Percentiles rank a stretch among this genome's conserved stretches.
Evolutionary conservation across 202 grass and related monocot species (phyloP).

Genomic region (Dendrocalamus latiflorus): DNA sequence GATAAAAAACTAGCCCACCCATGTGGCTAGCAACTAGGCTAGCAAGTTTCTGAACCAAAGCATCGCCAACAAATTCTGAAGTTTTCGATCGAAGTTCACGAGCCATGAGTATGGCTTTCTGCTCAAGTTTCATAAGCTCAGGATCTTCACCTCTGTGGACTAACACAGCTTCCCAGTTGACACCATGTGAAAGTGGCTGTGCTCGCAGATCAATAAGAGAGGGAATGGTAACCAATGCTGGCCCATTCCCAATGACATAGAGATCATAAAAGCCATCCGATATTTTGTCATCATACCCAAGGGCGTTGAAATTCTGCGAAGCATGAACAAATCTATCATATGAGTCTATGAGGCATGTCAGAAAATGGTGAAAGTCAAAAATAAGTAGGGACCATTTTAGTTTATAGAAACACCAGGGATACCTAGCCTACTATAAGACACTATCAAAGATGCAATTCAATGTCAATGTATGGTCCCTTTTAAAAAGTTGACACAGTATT

Average conservation of each 20-base stretch:
- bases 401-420: neutral
- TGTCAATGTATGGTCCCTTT: neutral
- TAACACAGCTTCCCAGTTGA: constrained; percentile 77
- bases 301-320: constrained; percentile 85
- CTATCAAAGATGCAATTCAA: neutral
- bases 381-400: neutral
- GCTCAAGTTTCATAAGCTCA: constrained; percentile 72
- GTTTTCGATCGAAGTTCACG: constrained; percentile 42
- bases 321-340: constrained; percentile 35
- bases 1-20: constrained; percentile 68
- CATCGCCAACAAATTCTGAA: constrained; percentile 50
- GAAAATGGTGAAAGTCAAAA: constrained; percentile 1
- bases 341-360: neutral
- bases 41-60: constrained; percentile 81
- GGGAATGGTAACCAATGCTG: constrained; percentile 52
- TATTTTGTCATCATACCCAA: constrained; percentile 93
- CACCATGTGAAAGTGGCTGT: constrained; percentile 50
- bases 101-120: constrained; percentile 49
- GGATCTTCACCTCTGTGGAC: constrained; percentile 89
- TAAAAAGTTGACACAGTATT: neutral
- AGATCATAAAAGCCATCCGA: constrained; percentile 95
- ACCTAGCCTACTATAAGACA: neutral
- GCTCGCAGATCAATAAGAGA: constrained; percentile 68
- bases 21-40: constrained; percentile 75
- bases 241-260: constrained; percentile 49